Percentiles rank a stretch among this genome's conserved stretches.
phyloP scores from a whole-genome alignment of 495 filamentous ascomycete species.

The Tuber umbilicatum region DNA sequence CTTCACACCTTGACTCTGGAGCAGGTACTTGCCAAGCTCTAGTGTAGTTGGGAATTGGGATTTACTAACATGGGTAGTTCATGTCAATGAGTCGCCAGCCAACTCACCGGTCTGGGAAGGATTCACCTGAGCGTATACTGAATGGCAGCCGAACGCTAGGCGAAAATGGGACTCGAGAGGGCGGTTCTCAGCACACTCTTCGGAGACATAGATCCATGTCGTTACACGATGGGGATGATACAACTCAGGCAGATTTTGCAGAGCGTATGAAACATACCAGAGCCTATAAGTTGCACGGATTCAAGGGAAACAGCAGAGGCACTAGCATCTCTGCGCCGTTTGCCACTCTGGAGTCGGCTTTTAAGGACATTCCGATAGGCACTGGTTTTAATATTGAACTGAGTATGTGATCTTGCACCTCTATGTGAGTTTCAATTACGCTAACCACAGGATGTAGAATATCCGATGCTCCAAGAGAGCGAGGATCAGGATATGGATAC shows the following conservation, averaged over 20 bases:
- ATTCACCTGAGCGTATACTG: constrained; percentile 47
- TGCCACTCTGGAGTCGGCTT: constrained; percentile 88
- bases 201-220: constrained; percentile 52
- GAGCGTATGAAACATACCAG: constrained; percentile 97
- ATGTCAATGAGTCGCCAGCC: constrained; percentile 47
- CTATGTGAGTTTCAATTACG: not conserved
- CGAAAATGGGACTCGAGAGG: constrained; percentile 8
- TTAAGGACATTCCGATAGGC: constrained; percentile 68
- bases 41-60: constrained; percentile 1
- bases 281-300: constrained; percentile 87
- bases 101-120: constrained; percentile 45
- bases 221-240: constrained; percentile 45
- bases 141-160: constrained; percentile 12
- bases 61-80: constrained; percentile 31
- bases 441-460: constrained; percentile 51
- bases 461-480: constrained; percentile 91
- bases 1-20: constrained; percentile 92
- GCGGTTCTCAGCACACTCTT: constrained; percentile 24
- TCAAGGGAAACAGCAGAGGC: constrained; percentile 90
- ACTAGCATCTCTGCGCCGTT: constrained; percentile 92
- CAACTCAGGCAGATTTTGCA: constrained; percentile 54
- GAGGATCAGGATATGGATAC: constrained; percentile 97
- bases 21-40: constrained; percentile 47
- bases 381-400: constrained; percentile 98
- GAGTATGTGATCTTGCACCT: constrained; percentile 50